Evolutionary conservation across 1,139 yeast genomes (phyloP).

Genomic region (Geotrichum macrosporum): DNA sequence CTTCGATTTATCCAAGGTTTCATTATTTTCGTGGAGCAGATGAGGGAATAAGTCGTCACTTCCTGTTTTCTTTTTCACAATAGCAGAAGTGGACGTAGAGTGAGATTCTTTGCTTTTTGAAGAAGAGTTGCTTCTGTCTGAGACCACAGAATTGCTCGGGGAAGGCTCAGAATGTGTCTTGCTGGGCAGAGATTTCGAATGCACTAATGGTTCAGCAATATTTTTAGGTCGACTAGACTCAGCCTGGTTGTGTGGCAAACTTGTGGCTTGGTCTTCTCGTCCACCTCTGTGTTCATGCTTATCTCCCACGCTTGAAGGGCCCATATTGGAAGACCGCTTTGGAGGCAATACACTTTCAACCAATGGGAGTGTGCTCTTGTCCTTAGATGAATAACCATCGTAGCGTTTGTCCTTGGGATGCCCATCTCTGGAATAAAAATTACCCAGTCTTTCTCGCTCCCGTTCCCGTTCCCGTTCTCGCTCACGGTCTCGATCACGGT

Average conservation of each 20-base stretch:
- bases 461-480: constrained; percentile 22
- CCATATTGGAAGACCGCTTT: constrained; percentile 13
- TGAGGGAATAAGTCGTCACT: constrained; percentile 23
- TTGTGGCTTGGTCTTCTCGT: constrained; percentile 1
- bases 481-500: constrained; percentile 21
- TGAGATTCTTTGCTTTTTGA: constrained; percentile 1
- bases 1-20: not conserved
- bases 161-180: not conserved
- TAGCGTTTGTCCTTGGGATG: constrained; percentile 10
- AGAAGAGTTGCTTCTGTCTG: not conserved
- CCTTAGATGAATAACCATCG: not conserved
- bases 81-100: not conserved
- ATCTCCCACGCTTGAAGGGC: too few species aligned
- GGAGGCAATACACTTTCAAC: constrained; percentile 13
- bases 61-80: not conserved
- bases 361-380: not conserved
- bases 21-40: constrained; percentile 14
- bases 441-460: constrained; percentile 11
- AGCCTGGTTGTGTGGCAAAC: not conserved
- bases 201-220: constrained; percentile 1
- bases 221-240: not conserved
- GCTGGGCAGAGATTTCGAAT: constrained; percentile 9
- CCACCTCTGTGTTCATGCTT: constrained; percentile 1
- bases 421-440: constrained; percentile 6
- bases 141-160: not conserved